These are phyloP conservation scores for Ogataea allantospora DNA, from an alignment of 805 yeast genomes.

Conservation along the genomic window DNA sequence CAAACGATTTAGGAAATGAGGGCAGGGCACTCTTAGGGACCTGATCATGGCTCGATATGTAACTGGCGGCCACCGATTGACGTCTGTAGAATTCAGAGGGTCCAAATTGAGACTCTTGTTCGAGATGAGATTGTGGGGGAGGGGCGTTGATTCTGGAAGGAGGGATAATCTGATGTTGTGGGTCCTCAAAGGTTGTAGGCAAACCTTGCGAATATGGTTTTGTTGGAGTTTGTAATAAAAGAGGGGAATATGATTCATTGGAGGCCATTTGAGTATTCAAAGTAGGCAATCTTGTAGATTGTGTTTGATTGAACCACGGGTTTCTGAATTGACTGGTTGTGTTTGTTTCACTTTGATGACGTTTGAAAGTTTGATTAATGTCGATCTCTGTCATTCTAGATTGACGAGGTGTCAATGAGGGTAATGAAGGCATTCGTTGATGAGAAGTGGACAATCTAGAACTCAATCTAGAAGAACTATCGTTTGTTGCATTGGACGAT, in stretches of 20 bases:
- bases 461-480: slow-evolving; percentile 11
- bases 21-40: slow-evolving; percentile 19
- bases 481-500: slow-evolving; percentile 3
- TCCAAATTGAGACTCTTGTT: slow-evolving; percentile 14
- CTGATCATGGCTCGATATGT: slow-evolving; percentile 13
- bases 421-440: slow-evolving; percentile 24
- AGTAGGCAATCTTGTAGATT: slow-evolving; percentile 16
- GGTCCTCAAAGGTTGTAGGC: slow-evolving; percentile 30
- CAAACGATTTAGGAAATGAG: slow-evolving; percentile 6
- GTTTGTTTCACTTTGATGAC: slow-evolving; percentile 21
- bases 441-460: slow-evolving; percentile 19
- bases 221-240: slow-evolving; percentile 14
- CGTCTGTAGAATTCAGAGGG: slow-evolving; percentile 25
- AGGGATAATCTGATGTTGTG: slow-evolving; percentile 28
- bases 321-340: slow-evolving; percentile 18
- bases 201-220: slow-evolving; percentile 22
- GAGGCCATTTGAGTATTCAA: slow-evolving; percentile 13
- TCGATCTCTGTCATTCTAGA: slow-evolving; percentile 18
- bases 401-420: slow-evolving; percentile 18
- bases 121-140: slow-evolving; percentile 19
- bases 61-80: slow-evolving; percentile 33
- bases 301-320: slow-evolving; percentile 20
- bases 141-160: slow-evolving; percentile 35
- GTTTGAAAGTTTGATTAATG: slow-evolving; percentile 16
- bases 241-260: slow-evolving; percentile 16